Base-by-base conservation (phyloP, 2,329 filamentous ascomycete species). In the Truncatella angustata region DNA sequence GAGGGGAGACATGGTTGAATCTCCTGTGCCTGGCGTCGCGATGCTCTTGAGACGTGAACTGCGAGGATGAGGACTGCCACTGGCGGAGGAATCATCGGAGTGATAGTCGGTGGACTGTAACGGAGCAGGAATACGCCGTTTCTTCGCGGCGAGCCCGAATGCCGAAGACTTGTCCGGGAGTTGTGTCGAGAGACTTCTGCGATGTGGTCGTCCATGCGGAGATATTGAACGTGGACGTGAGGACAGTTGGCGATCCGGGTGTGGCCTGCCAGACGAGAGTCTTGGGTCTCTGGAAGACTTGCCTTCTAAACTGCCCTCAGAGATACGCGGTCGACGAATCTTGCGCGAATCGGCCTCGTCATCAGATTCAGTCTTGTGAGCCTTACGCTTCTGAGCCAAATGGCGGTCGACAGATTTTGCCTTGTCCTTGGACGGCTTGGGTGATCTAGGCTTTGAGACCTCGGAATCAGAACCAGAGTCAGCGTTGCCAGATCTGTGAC, bases 1-100 rank as follows among this genome's bases (percentile, higher is more conserved):
- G 60, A 84, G 80, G 53, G 88, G 79, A 46, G 90, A 85, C 60
- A 85, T 78, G 60, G 82, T 74, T 61, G 84, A 75, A 54, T 86
- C 79, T 58, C 81, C 74, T 3, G 80, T 78, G 10, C 76, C 73
- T 6, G 82, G 79, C 1, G 80, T 81, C 36, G 78, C 75, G 16
- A 85, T 68, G 57, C 74, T 79, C 43, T 81, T 79, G 49, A 82
- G 62, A 56, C 82, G 83, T 39, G 81, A 80, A 58, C 76, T 80
- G 54, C 81, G 79, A 54, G 80, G 78, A 54, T 81, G 78, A 9
- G 82, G 81, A 58, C 80, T 84, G 34, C 76, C 82, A 61, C 82
- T 82, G 16, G 76, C 77, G 42, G 83, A 82, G 42, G 85, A 85
- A 57, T 86, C 79, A 64, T 88, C 86, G 0, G 86, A 89, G 52